A percentile compares a stretch with the other conserved stretches of the same genome.
Conservation (phyloP, 73 alveolate genomes). For the Blepharisma japonicum region DNA sequence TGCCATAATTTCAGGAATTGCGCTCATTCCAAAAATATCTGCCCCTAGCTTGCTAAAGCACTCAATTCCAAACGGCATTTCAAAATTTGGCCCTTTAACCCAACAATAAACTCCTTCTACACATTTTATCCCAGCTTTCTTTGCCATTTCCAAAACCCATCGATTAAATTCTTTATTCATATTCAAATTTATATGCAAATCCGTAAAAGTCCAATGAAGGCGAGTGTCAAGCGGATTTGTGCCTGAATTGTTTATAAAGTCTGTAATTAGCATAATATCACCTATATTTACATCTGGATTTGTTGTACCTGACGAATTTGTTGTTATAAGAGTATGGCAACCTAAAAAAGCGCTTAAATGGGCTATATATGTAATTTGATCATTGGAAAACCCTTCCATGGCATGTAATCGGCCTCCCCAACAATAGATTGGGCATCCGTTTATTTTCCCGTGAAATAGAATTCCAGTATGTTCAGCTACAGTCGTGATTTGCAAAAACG, state of each 20-base stretch:
- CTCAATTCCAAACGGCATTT: slow-evolving; percentile 28
- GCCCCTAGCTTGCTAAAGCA: slow-evolving; percentile 37
- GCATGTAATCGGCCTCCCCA: slow-evolving; percentile 44
- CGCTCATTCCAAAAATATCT: slow-evolving; percentile 48
- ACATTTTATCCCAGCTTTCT: slow-evolving; percentile 12
- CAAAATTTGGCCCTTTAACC: slow-evolving; percentile 41
- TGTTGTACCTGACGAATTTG: slow-evolving; percentile 48
- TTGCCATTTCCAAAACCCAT: slow-evolving; percentile 17
- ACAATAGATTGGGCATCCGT: slow-evolving; percentile 22
- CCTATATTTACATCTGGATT: slow-evolving; percentile 32
- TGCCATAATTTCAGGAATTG: slow-evolving; percentile 45
- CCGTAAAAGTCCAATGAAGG: slow-evolving; percentile 26
- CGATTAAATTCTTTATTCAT: slow-evolving; percentile 1
- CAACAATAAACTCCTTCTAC: slow-evolving; percentile 35
- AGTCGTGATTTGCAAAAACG: slow-evolving; percentile 35
- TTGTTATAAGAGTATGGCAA: slow-evolving; percentile 30
- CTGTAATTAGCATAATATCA: slow-evolving; percentile 33
- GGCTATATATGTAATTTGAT: slow-evolving; percentile 36
- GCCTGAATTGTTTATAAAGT: slow-evolving; percentile 19
- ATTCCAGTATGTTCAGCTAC: slow-evolving; percentile 37
- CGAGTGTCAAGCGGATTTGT: slow-evolving; percentile 31
- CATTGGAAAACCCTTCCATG: slow-evolving; percentile 40
- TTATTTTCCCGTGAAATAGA: slow-evolving; percentile 35
- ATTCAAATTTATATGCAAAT: background rate
- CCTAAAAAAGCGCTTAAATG: slow-evolving; percentile 40